Evolutionary conservation across 2,329 filamentous ascomycete species (phyloP).

Genomic region (Ilyonectria sp.): DNA sequence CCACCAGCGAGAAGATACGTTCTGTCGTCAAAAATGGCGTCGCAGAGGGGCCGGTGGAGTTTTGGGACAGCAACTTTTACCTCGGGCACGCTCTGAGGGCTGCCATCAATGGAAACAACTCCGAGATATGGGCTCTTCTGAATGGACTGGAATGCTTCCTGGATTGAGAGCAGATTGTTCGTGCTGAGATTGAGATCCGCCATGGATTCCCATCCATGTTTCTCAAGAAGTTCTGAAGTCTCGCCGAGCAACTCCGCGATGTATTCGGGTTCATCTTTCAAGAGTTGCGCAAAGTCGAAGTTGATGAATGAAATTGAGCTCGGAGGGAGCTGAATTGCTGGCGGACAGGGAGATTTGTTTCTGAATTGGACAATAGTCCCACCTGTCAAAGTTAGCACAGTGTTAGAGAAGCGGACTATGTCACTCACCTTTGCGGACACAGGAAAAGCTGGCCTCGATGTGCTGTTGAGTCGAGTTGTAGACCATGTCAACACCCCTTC

Average conservation of each 20-base stretch:
- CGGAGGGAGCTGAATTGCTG: conserved; percentile 27
- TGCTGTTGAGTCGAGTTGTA: conserved; percentile 61
- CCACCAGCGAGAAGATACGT: conserved; percentile 72
- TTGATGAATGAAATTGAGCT: conserved; percentile 49
- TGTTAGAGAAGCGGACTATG: neutral
- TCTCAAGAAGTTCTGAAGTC: conserved; percentile 14
- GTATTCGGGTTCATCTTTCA: conserved; percentile 52
- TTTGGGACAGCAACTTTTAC: conserved; percentile 46
- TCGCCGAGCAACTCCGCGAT: conserved; percentile 49
- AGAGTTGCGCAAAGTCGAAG: conserved; percentile 53
- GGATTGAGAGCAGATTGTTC: conserved; percentile 39
- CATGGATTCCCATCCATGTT: neutral
- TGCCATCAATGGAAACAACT: conserved; percentile 36
- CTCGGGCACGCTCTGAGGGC: conserved; percentile 11
- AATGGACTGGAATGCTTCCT: conserved; percentile 47
- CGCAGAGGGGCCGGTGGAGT: conserved; percentile 44
- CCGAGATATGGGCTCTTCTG: conserved; percentile 48
- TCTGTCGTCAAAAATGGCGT: conserved; percentile 53
- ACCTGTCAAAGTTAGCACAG: conserved; percentile 44
- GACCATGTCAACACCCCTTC: conserved; percentile 58
- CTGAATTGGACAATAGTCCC: conserved; percentile 54
- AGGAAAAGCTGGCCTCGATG: conserved; percentile 51
- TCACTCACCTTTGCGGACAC: conserved; percentile 55
- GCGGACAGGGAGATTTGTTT: conserved; percentile 40
- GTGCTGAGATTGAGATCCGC: conserved; percentile 26